phyloP scores from a whole-genome alignment of 441 rosid species.

The Jatropha multifida region DNA sequence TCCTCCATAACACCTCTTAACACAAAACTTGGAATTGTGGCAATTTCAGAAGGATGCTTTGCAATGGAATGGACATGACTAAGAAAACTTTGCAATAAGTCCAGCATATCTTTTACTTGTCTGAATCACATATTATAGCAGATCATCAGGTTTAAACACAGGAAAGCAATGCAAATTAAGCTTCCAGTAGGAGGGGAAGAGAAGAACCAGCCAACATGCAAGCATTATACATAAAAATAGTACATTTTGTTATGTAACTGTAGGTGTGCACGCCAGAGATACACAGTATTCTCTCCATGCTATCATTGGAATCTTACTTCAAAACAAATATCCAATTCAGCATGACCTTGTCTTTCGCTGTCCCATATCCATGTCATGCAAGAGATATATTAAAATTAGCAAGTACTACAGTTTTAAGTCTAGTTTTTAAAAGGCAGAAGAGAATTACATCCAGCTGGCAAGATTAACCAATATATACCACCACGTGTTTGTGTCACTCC shows the following conservation, averaged over 20 bases:
- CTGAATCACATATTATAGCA: not conserved
- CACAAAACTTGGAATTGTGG: not conserved
- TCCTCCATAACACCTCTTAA: not conserved
- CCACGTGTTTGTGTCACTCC: constrained; percentile 86
- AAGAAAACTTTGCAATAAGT: not conserved
- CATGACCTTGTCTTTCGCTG: not conserved
- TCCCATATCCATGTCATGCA: constrained; percentile 12
- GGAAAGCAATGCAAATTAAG: not conserved
- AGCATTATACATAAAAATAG: not conserved
- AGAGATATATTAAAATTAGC: not conserved
- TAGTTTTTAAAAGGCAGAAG: constrained; percentile 21
- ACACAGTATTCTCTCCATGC: not conserved
- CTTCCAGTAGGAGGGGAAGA: not conserved
- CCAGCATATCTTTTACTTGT: not conserved
- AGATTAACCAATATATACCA: constrained; percentile 80
- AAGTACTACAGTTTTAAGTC: constrained; percentile 6
- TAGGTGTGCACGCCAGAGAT: not conserved
- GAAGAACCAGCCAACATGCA: not conserved
- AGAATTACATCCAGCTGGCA: constrained; percentile 91
- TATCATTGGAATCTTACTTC: not conserved
- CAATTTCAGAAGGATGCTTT: constrained; percentile 4
- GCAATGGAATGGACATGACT: not conserved
- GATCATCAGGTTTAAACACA: not conserved
- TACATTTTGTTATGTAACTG: no score
- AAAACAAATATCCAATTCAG: constrained; percentile 3